Percentiles rank a stretch among this genome's conserved stretches.
Evolutionary conservation across 2,329 filamentous ascomycete species (phyloP).

Genomic region (Meredithiella fracta): DNA sequence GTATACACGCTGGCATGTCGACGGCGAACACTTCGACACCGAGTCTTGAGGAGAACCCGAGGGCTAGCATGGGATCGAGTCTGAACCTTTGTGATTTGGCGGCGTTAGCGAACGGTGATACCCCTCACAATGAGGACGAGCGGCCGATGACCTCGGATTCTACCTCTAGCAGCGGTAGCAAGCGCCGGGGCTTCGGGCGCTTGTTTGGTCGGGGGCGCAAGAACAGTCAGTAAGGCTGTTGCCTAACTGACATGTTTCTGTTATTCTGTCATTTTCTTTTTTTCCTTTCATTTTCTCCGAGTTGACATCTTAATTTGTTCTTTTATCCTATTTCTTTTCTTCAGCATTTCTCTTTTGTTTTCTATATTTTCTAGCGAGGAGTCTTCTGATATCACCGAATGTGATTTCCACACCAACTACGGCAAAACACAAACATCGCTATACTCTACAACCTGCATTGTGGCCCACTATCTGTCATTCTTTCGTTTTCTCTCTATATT

Average conservation of each 20-base stretch:
- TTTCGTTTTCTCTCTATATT: neutral
- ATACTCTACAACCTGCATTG: neutral
- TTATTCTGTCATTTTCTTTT: no score
- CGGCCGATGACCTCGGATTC: slow-evolving; percentile 10
- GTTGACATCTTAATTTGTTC: no score
- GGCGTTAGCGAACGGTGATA: neutral
- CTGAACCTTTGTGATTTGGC: slow-evolving; percentile 1
- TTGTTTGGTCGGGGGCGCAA: slow-evolving; percentile 10
- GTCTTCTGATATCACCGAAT: slow-evolving; percentile 3
- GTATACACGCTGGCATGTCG: neutral
- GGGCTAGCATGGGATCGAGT: neutral
- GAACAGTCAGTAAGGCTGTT: slow-evolving; percentile 6
- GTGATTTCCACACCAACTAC: neutral
- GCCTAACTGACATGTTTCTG: no score
- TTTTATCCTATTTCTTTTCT: neutral
- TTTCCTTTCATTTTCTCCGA: no score
- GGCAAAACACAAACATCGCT: neutral
- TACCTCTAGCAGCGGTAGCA: slow-evolving; percentile 4
- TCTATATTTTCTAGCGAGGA: neutral
- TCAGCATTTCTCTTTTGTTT: slow-evolving; percentile 1
- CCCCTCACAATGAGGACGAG: neutral
- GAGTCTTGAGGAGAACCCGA: slow-evolving; percentile 1
- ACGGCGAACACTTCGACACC: slow-evolving; percentile 1
- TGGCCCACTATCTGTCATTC: neutral
- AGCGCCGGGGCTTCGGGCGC: slow-evolving; percentile 5